Evolutionary conservation across 2,329 filamentous ascomycete genomes (phyloP).

Genomic region (Biscogniauxia marginata): DNA sequence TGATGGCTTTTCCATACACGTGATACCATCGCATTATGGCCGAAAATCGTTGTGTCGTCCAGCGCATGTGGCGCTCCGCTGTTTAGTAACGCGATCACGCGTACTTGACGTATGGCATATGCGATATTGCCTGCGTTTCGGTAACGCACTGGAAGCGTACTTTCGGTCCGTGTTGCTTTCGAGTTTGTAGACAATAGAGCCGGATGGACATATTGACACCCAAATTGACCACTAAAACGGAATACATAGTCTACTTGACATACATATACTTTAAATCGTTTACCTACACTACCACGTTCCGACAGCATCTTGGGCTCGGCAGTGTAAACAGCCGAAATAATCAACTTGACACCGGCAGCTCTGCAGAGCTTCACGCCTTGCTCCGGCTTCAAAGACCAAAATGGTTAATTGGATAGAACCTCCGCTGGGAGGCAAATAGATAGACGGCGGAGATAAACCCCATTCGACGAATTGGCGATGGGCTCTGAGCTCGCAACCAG

Average conservation of each 20-base stretch:
- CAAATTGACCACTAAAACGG: background rate
- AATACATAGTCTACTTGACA: background rate
- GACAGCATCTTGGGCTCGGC: background rate
- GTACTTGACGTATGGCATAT: background rate
- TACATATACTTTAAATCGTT: background rate
- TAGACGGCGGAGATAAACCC: constrained; percentile 9
- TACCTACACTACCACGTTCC: background rate
- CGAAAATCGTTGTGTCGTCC: background rate
- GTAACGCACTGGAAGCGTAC: background rate
- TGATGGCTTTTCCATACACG: background rate
- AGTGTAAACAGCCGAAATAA: background rate
- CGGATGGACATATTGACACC: background rate
- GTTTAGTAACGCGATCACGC: background rate
- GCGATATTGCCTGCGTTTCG: background rate
- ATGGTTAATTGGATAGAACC: constrained; percentile 1
- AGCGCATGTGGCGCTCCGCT: background rate
- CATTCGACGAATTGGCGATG: constrained; percentile 11
- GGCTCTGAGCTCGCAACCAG: constrained; percentile 3
- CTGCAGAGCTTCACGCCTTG: background rate
- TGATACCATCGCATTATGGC: background rate
- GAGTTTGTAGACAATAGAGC: background rate
- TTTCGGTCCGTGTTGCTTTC: background rate
- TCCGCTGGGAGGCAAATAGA: constrained; percentile 1
- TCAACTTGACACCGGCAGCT: background rate
- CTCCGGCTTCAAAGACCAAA: background rate